These are phyloP conservation scores for Phytophthora tentaculata DNA, from an alignment of 352 stramenopile species.

Conservation along the genomic window DNA sequence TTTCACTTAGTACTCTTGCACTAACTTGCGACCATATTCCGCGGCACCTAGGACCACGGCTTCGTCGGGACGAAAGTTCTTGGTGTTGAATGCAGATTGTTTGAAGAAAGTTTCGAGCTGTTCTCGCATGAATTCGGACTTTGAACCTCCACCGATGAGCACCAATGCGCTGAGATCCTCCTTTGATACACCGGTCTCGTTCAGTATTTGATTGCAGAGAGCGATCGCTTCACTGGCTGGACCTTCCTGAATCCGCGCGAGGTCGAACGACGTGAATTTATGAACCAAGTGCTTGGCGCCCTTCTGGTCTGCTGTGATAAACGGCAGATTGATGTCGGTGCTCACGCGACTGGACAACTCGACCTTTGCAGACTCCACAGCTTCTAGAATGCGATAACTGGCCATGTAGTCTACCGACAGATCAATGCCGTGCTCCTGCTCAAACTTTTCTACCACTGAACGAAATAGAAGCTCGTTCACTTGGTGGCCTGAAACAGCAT, in stretches of 20 bases:
- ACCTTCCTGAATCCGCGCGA: slow-evolving; percentile 51
- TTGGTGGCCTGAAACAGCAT: slow-evolving; percentile 44
- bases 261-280: slow-evolving; percentile 60
- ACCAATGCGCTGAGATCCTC: slow-evolving; percentile 54
- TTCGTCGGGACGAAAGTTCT: slow-evolving; percentile 63
- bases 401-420: slow-evolving; percentile 75
- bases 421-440: slow-evolving; percentile 63
- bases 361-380: slow-evolving; percentile 73
- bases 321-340: slow-evolving; percentile 78
- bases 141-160: slow-evolving; percentile 62
- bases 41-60: slow-evolving; percentile 64
- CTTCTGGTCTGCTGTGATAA: slow-evolving; percentile 74
- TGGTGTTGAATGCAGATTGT: slow-evolving; percentile 48
- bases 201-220: slow-evolving; percentile 48
- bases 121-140: slow-evolving; percentile 55
- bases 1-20: slow-evolving; percentile 37
- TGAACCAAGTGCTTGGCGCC: slow-evolving; percentile 79
- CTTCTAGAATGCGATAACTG: slow-evolving; percentile 71
- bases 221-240: slow-evolving; percentile 38
- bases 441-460: slow-evolving; percentile 60
- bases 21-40: slow-evolving; percentile 58
- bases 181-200: slow-evolving; percentile 41
- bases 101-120: slow-evolving; percentile 65
- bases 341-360: slow-evolving; percentile 61
- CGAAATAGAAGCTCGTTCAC: slow-evolving; percentile 63